A percentile compares a stretch with the other conserved stretches of the same genome.
Evolutionary conservation across 768 basidiomycete species (phyloP).

Genomic region (Tylopilus plumbeoviolaceoides): DNA sequence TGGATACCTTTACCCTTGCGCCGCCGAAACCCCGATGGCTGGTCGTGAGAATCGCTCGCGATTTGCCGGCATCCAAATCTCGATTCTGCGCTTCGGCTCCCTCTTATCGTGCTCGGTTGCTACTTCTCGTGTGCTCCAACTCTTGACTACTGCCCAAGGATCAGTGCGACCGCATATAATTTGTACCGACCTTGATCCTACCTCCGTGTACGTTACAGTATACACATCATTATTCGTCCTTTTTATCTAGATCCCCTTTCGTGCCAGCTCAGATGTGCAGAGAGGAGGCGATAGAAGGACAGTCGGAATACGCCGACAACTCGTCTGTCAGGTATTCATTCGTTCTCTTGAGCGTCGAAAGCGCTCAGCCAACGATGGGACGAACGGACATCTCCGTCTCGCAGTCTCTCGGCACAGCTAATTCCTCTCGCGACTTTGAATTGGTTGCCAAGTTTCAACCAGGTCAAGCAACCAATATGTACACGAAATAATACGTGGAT

Average conservation of each 20-base stretch:
- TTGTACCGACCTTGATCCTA: constrained; percentile 5
- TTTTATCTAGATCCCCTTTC: constrained; percentile 6
- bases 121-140: not conserved
- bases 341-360: not conserved
- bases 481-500: not conserved
- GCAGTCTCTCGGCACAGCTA: not conserved
- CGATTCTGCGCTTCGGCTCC: not conserved
- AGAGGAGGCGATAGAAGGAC: not conserved
- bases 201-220: constrained; percentile 12
- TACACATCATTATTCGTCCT: constrained; percentile 3
- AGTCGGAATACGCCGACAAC: constrained; percentile 4
- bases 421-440: not conserved
- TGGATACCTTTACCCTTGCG: constrained; percentile 40
- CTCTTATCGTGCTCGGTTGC: constrained; percentile 12
- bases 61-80: constrained; percentile 4
- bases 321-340: not conserved
- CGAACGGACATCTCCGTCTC: constrained; percentile 8
- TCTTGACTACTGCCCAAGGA: constrained; percentile 7
- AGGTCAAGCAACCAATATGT: not conserved
- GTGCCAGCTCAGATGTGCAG: not conserved
- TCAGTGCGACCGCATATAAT: constrained; percentile 11
- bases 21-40: constrained; percentile 36
- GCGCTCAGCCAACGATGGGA: not conserved
- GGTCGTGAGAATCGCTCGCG: constrained; percentile 30
- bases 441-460: constrained; percentile 1